Evolutionary conservation across 305 asterid species (phyloP), one percentile per base, ranked within the genome.

Genomic region (Fraxinus greggii): DNA sequence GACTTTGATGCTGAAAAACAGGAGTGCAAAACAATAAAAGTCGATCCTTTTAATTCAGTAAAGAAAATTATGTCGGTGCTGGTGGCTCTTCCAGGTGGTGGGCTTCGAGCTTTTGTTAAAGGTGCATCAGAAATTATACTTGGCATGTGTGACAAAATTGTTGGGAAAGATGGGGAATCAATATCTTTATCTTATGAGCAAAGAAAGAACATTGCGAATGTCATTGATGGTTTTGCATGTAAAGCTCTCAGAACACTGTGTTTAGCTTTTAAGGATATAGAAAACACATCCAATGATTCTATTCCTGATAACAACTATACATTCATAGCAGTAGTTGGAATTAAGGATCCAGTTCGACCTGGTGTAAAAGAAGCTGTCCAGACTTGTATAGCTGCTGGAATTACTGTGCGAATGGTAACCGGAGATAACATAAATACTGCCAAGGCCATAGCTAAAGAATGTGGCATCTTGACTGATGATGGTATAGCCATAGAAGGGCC

Each of bases 51-150:
- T 67, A 93, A 93, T 82, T 93, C 98, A 2, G 88, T 79, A 67
- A 93, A 90, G 91, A 93, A 95, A 85, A 93, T 85, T 86, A 95
- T 92, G 97, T 89, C 97, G n/a, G 94, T 92, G 79, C 91, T 94
- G 12, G 93, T 89, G 76, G 85, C 85, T 72, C 86, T 85, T 69
- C 89, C 88, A 1, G 90, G 78, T 45, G 93, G 93, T 29, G 82
- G 80, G 45, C 23, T 73, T 9, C 89, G 89, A 81, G 95, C 95
- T 56, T 90, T 88, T 73, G 88, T 90, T 78, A 92, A 94, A 86
- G 98, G 98, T 7, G 98, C 97, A 75, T 88, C 97, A 3, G 98
- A 93, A 82, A 90, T 93, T 67, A 75, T 93, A 51, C 83, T 92
- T 26, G 85, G 86, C 2, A 86, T 86, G 93, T 93, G 97, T 51